A percentile compares a stretch with the other conserved stretches of the same genome.
Conservation (phyloP, 129 eudicot species). For the Chrysanthemum makinoi region DNA sequence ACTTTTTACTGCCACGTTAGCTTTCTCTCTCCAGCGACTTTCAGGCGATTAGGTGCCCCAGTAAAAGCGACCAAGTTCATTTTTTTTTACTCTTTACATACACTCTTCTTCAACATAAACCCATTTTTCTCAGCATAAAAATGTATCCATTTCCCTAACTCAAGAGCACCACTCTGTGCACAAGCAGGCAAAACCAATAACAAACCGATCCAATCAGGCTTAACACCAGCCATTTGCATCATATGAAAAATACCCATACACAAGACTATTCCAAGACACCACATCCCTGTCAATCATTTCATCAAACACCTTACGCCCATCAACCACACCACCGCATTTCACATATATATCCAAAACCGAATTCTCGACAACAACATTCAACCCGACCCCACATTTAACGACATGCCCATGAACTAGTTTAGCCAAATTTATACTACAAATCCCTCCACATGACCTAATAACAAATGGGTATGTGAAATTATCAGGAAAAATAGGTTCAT, state of each 20-base stretch:
- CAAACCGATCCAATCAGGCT: constrained; percentile 68
- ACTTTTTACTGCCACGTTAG: no score
- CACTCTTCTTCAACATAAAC: constrained; percentile 39
- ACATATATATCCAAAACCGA: constrained; percentile 55
- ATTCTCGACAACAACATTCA: constrained; percentile 35
- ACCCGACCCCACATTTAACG: constrained; percentile 34
- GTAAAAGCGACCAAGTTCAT: no score
- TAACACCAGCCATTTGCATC: constrained; percentile 53
- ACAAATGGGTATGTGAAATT: constrained; percentile 68
- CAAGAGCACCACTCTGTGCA: constrained; percentile 59
- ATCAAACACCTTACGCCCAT: constrained; percentile 52
- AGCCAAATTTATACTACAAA: constrained; percentile 34
- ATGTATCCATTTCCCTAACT: constrained; percentile 65
- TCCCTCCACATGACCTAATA: constrained; percentile 54
- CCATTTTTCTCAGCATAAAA: constrained; percentile 53
- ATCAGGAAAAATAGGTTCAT: constrained; percentile 40
- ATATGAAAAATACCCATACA: constrained; percentile 51
- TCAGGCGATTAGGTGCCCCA: no score
- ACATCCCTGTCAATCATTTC: constrained; percentile 64
- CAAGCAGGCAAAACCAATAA: constrained; percentile 59
- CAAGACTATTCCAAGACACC: constrained; percentile 58
- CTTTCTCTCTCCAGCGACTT: no score
- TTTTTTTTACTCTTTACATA: constrained; percentile 28
- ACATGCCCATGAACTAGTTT: constrained; percentile 60
- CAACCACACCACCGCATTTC: constrained; percentile 41